A percentile compares a stretch with the other conserved stretches of the same genome.
Evolutionary conservation across 2,329 filamentous ascomycete genomes (phyloP).

Genomic region (Dryadomyces sulphureus): DNA sequence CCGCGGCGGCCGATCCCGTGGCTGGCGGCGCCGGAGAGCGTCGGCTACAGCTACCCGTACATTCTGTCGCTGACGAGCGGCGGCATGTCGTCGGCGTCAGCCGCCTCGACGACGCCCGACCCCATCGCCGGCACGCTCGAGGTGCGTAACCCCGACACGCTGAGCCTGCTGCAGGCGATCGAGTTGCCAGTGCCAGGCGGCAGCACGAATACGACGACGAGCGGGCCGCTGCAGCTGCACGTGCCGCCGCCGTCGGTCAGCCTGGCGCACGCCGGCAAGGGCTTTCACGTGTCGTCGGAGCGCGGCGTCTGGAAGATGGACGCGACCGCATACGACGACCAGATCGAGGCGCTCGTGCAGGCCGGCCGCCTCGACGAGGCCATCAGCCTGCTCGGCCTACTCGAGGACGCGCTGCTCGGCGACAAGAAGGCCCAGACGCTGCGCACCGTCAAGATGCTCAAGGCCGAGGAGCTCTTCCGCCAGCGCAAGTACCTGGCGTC

Average conservation of each 20-base stretch:
- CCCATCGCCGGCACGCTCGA: slow-evolving; percentile 75
- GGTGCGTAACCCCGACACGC: slow-evolving; percentile 80
- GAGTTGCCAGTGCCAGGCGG: slow-evolving; percentile 59
- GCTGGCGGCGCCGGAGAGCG: slow-evolving; percentile 71
- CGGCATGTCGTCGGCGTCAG: neutral
- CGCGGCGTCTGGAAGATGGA: slow-evolving; percentile 93
- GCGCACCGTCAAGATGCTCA: slow-evolving; percentile 78
- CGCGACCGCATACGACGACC: slow-evolving; percentile 77
- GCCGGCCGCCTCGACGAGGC: slow-evolving; percentile 73
- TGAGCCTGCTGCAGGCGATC: slow-evolving; percentile 80
- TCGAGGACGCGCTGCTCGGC: slow-evolving; percentile 79
- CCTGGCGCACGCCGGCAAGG: slow-evolving; percentile 89
- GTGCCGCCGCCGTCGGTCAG: slow-evolving; percentile 88
- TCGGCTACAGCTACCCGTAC: slow-evolving; percentile 96
- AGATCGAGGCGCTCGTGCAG: slow-evolving; percentile 69
- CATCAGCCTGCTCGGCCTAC: slow-evolving; percentile 72
- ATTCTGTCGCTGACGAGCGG: slow-evolving; percentile 53
- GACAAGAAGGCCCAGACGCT: slow-evolving; percentile 78
- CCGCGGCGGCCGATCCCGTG: slow-evolving; percentile 86
- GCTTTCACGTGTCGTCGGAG: slow-evolving; percentile 86
- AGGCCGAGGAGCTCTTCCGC: slow-evolving; percentile 74
- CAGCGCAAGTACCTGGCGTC: slow-evolving; percentile 71
- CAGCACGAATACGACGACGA: neutral
- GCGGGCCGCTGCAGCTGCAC: slow-evolving; percentile 46
- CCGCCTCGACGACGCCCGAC: slow-evolving; percentile 20